Conservation (phyloP, 2,329 filamentous ascomycete species). For the Fusarium mundagurra region DNA sequence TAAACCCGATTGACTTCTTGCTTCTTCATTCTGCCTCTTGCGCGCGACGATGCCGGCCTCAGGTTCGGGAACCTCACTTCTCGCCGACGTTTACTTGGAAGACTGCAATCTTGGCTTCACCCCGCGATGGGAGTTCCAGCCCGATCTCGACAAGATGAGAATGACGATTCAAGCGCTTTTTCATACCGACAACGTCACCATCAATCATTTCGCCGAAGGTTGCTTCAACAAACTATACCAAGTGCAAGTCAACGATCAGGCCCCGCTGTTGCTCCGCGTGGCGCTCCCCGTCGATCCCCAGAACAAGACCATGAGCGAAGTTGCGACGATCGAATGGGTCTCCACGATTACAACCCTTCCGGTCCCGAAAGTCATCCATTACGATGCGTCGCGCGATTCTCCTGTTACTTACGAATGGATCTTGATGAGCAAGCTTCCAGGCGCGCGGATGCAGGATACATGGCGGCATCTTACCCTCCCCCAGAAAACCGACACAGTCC, state of each 20-base stretch:
- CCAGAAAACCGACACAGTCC: background rate
- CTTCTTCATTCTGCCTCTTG: background rate
- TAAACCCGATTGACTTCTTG: background rate
- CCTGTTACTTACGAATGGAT: constrained; percentile 55
- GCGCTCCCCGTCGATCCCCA: constrained; percentile 49
- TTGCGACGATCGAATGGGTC: constrained; percentile 52
- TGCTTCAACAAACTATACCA: constrained; percentile 42
- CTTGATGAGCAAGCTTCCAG: constrained; percentile 47
- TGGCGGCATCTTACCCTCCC: constrained; percentile 31
- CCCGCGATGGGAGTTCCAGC: constrained; percentile 25
- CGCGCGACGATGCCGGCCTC: background rate
- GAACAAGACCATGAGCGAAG: constrained; percentile 51
- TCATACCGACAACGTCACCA: background rate
- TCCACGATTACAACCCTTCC: constrained; percentile 44
- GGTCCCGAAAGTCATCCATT: constrained; percentile 47
- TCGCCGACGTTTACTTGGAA: background rate
- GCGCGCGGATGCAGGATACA: constrained; percentile 42
- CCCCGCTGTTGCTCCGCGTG: constrained; percentile 46
- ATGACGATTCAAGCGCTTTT: background rate
- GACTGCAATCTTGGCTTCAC: background rate
- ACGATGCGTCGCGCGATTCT: constrained; percentile 45
- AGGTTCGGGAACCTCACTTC: background rate
- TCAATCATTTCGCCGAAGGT: constrained; percentile 27
- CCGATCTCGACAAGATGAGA: constrained; percentile 5
- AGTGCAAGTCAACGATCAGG: background rate